phyloP scores from a whole-genome alignment of 805 yeast species.

The Kuraishia cidri region DNA sequence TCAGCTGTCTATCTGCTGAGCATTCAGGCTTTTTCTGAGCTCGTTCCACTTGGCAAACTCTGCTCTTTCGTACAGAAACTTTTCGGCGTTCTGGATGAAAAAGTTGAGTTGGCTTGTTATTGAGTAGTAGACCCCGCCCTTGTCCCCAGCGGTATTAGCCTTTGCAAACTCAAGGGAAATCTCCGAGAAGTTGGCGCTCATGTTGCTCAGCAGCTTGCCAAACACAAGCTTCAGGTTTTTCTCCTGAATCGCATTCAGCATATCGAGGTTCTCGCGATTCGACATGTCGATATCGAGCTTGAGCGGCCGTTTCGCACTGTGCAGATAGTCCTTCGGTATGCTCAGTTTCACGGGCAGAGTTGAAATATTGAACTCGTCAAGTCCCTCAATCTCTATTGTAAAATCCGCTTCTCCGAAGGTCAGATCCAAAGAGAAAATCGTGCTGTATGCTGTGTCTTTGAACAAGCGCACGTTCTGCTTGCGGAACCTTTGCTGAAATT shows the following conservation, averaged over 20 bases:
- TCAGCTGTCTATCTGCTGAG: too few species aligned
- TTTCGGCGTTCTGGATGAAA: constrained; percentile 20
- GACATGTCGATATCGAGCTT: constrained; percentile 22
- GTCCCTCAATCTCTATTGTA: constrained; percentile 19
- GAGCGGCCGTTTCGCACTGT: constrained; percentile 13
- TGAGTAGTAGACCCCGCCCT: constrained; percentile 8
- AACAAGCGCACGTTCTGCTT: constrained; percentile 11
- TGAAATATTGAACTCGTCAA: constrained; percentile 14
- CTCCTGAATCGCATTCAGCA: constrained; percentile 18
- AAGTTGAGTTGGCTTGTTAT: constrained; percentile 22
- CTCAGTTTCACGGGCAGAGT: constrained; percentile 17
- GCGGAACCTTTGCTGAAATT: constrained; percentile 16
- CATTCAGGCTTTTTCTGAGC: constrained; percentile 3
- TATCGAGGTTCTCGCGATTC: constrained; percentile 13
- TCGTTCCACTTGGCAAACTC: constrained; percentile 18
- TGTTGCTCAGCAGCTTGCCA: constrained; percentile 19
- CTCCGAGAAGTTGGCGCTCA: constrained; percentile 17
- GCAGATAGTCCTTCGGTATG: constrained; percentile 21
- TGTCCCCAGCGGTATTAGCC: constrained; percentile 1
- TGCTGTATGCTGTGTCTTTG: constrained; percentile 17
- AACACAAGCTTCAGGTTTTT: constrained; percentile 17
- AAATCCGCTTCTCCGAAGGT: constrained; percentile 16
- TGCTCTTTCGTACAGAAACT: constrained; percentile 16
- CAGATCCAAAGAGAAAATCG: constrained; percentile 17
- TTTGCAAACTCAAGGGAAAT: constrained; percentile 12